Evolutionary conservation across 2,329 filamentous ascomycete species (phyloP).

Genomic region (Rutstroemia sp.): DNA sequence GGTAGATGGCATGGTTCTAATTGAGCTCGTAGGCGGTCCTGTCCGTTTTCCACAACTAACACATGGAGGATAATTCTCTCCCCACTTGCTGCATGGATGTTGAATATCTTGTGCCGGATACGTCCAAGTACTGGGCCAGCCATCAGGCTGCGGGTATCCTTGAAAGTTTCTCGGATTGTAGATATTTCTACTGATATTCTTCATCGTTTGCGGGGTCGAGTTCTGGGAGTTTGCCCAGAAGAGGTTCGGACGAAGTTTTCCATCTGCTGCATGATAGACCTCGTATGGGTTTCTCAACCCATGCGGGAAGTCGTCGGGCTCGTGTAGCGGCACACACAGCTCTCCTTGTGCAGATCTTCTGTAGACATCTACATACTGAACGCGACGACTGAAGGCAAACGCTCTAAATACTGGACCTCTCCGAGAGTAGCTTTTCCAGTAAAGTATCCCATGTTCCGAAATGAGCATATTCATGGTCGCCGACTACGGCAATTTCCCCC

Average conservation of each 20-base stretch:
- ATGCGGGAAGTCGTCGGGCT: background rate
- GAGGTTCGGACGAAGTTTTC: background rate
- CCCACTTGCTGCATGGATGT: conserved; percentile 4
- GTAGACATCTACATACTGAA: background rate
- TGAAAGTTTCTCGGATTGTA: background rate
- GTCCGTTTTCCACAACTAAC: background rate
- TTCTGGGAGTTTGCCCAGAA: background rate
- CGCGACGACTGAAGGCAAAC: conserved; percentile 1
- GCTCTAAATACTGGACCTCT: background rate
- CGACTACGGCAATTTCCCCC: background rate
- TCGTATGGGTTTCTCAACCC: background rate
- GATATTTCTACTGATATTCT: background rate
- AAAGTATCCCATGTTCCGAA: background rate
- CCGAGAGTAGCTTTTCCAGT: background rate
- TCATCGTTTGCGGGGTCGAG: background rate
- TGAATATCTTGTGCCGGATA: conserved; percentile 6
- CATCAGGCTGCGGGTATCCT: background rate
- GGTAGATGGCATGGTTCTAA: no score
- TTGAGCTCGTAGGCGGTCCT: background rate
- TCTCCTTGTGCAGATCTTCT: background rate
- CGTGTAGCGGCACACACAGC: background rate
- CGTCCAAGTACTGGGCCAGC: background rate
- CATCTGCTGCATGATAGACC: background rate
- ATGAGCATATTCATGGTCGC: background rate
- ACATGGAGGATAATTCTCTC: background rate